Evolutionary conservation across 345 rosid genomes (phyloP), one percentile per base, ranked within the genome.

Genomic region (Streptanthus diversifolius): DNA sequence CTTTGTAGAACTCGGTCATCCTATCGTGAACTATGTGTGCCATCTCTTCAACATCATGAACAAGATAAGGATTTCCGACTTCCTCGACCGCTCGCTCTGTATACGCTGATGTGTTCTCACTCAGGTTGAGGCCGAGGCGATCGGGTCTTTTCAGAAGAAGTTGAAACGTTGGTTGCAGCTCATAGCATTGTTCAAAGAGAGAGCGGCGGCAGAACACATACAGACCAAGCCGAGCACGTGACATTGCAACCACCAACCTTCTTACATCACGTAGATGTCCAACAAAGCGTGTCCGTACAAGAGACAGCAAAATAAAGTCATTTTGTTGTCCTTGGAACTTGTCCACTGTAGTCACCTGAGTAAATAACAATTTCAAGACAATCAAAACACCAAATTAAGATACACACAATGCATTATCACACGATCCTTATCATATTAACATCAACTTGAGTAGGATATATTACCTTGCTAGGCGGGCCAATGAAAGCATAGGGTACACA

Each of bases 311-410:
- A 25, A 91, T 87, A 59, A 95, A 85, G 74, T 95, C 97, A 75
- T 95, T 95, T 70, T 95, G 99, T 75, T 95, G 99, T 39, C 99
- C 99, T 85, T 95, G 99, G 84, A 95, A 95, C 82, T 95, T 95
- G 78, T 95, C 99, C 65, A 95, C 99, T 1, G 99, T 95, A 3
- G 99, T 78, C 54, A 95, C 90, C 99, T 95, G 86, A 45, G 76
- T 5, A 72, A 30, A 56, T 10, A 56, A 33, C 27, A 44, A 45
- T 7, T 37, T 14, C 25, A 39, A 27, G 27, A 24, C 40, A 35
- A 68, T 61, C 63, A 74, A 18, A 17, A 17, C 72, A 47, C 37
- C 58, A 27, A 27, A 27, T 1, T 29, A 24, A 36, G 4, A 59
- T 4, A 40, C 15, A 53, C 14, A 45, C 13, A 41, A 41, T 29